Evolutionary conservation across 768 basidiomycete genomes (phyloP).

Genomic region (Crepidotus variabilis): DNA sequence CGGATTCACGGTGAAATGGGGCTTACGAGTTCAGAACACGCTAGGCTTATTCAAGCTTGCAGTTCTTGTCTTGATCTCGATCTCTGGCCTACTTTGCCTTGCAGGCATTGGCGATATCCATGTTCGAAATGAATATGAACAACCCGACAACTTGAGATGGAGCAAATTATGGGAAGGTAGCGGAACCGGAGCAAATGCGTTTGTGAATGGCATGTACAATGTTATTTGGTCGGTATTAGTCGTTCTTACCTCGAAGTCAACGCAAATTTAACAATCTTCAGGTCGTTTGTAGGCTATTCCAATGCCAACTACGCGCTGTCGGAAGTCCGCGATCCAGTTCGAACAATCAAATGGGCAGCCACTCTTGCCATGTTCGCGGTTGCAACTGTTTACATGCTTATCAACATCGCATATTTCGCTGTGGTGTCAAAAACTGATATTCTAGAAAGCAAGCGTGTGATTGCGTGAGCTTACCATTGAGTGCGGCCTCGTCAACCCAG

Average conservation of each 20-base stretch:
- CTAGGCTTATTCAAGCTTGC: slow-evolving; percentile 63
- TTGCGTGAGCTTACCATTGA: slow-evolving; percentile 48
- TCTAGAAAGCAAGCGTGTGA: slow-evolving; percentile 55
- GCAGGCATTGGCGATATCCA: slow-evolving; percentile 45
- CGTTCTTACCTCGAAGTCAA: too few relatives aligned
- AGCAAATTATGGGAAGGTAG: slow-evolving; percentile 61
- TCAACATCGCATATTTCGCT: slow-evolving; percentile 73
- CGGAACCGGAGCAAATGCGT: slow-evolving; percentile 50
- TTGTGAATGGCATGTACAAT: slow-evolving; percentile 62
- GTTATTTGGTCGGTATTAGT: slow-evolving; percentile 65
- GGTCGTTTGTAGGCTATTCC: slow-evolving; percentile 72
- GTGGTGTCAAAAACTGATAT: slow-evolving; percentile 72
- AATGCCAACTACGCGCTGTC: slow-evolving; percentile 75
- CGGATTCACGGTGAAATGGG: slow-evolving; percentile 47
- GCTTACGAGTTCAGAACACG: slow-evolving; percentile 59
- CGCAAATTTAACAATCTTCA: slow-evolving; percentile 23
- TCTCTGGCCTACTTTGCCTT: slow-evolving; percentile 52
- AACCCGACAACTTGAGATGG: slow-evolving; percentile 59
- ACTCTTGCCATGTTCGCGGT: slow-evolving; percentile 62
- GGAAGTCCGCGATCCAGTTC: slow-evolving; percentile 65
- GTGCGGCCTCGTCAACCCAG: background rate
- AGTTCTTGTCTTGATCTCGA: slow-evolving; percentile 45
- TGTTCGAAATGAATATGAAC: slow-evolving; percentile 46
- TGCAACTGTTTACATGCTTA: slow-evolving; percentile 55
- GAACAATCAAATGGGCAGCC: slow-evolving; percentile 67